Evolutionary conservation across 1,284 basidiomycete species (phyloP), one percentile per base, ranked within the genome.

Genomic region (Ceratobasidium sp.): DNA sequence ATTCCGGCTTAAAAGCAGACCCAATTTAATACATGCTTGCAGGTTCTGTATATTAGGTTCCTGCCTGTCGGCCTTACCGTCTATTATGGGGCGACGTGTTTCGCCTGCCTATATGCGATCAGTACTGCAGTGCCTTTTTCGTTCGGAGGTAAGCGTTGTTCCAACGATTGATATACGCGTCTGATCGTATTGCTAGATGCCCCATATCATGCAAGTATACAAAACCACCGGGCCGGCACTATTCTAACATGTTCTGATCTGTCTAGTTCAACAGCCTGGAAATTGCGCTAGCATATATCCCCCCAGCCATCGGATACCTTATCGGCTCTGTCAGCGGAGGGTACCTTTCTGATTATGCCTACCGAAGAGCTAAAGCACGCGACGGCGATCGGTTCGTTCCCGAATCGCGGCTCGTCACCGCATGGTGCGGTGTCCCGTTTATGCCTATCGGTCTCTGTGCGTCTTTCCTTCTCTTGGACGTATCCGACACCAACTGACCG

Each of bases 341-440:
- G 8, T 73, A 75, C 48, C 72, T 75, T 23, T 72, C 70, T 21
- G 74, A 75, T 55, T 53, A 72, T 23, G 74, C 65, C 23, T 58
- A 73, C 18, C 46, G 65, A 21, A 30, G 34, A 26, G 74, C 74
- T 9, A 73, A 62, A 21, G 72, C 50, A 10, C 52, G 52, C n/a
- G 67, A 62, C 26, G 75, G 65, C 32, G 73, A 74, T 41, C 57
- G 52, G n/a, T 76, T 74, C 30, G 52, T 62, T 16, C 80, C 80
- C 10, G 80, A 82, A 72, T 76, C 77, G 48, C 75, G 80, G 0
- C 72, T 82, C 32, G 65, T 76, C 6, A 76, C 79, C 18, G 78
- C 78, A 1, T 72, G 82, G 48, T 77, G 77, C 46, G 80, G 77
- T 3, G 75, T 77, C 0, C 73, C 78, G 14, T 77, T 81, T 57